Base-by-base conservation (phyloP, 1,284 basidiomycete species). In the Melampsora americana region DNA sequence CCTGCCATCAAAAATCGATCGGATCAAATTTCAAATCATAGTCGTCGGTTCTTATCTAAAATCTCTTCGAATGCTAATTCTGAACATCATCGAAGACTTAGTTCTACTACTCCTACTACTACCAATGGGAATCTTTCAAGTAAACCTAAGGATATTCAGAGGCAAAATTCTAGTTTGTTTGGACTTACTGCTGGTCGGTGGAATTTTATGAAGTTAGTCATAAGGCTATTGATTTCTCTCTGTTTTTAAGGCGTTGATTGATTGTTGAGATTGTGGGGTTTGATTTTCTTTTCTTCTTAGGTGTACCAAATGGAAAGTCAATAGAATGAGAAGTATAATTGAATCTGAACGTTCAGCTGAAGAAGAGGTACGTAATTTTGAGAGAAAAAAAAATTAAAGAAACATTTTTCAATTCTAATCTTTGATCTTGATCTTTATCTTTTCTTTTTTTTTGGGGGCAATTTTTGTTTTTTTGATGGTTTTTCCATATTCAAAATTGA, bases 171-270 rank as follows among this genome's bases (percentile, higher is more conserved):
- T 1, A 73, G 70, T 59, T 56, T 73, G 48, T 66, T 73, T 59
- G 70, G 70, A 20, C 39, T 65, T 11, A 66, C 70, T 20, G 30
- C 62, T 59, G 70, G 70, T 53, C 70, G 64, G 18, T 35, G 62
- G 42, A 73, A 73, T 42, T 73, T 65, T 62, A 73, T 73, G 70
- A 73, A 61, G 70, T 73, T 20, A 16, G 60, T 71, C 7, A n/a
- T n/a, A n/a, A n/a, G n/a, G n/a, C n/a, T n/a, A n/a, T 30, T 61
- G 53, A n/a, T 32, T 59, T 44, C 4, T 35, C 46, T 44, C 48
- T 59, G 26, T 42, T 62, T 44, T 30, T 46, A n/a, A n/a, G n/a
- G n/a, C n/a, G n/a, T n/a, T 16, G 42, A 14, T 44, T 44, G 42
- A 14, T 44, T 16, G 42, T 4, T 3, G 11, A 18, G 26, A 26